Evolutionary conservation across 1,284 basidiomycete species (phyloP), one percentile per base, ranked within the genome.

Genomic region (Moesziomyces globuligerus): DNA sequence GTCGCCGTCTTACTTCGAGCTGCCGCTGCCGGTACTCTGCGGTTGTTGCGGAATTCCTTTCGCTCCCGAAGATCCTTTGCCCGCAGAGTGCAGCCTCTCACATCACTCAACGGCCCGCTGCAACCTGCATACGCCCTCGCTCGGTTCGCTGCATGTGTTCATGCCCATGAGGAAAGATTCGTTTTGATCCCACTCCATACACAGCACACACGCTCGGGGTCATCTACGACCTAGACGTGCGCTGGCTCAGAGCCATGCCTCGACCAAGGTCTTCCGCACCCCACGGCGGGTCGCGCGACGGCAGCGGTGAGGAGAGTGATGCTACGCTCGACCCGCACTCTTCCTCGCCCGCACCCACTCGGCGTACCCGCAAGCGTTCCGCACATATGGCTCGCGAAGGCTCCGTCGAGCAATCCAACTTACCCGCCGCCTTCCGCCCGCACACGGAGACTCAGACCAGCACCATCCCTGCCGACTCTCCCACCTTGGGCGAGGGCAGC

Each of bases 311-410:
- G 11, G 61, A 65, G 7, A 58, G 55, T 25, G 61, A 65, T 50
- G 47, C 55, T 17, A 49, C 45, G 3, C 7, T 52, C 23, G 54
- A 65, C 24, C 50, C 38, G 32, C 32, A 34, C 32, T 34, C 15
- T 7, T 21, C 54, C 21, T 11, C 42, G 18, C 47, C 54, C 5
- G 17, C 48, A 15, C 61, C 45, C 26, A 37, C 38, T 1, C 45
- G 61, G 29, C 61, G 61, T 17, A 58, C 55, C 15, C 55, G 61
- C 47, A 65, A 65, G n/a, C 55, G 61, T 13, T 46, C 61, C 18
- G 61, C 61, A 13, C 61, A 54, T 21, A 28, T 45, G 17, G 51
- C 47, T 29, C 42, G 47, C 15, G 47, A 58, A n/a, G 49, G 32
- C 8, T 50, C 55, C 18, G 38, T 32, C 15, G 61, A 58, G 11